Conservation (phyloP, 2,329 filamentous ascomycete genomes). For the Karstenula rhodostoma region DNA sequence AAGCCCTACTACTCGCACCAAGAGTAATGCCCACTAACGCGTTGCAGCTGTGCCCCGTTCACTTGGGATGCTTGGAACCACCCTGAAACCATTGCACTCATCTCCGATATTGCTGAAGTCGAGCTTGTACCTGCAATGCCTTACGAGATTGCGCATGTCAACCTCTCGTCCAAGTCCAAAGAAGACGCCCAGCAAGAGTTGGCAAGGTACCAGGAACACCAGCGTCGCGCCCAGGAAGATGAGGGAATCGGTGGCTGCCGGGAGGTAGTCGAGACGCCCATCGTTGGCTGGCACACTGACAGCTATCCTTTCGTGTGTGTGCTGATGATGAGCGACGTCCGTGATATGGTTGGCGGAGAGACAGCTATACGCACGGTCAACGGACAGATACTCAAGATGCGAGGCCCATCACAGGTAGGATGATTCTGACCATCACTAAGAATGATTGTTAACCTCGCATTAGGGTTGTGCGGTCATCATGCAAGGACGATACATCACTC, state of each 20-base stretch:
- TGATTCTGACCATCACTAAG: background rate
- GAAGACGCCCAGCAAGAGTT: slow-evolving; percentile 56
- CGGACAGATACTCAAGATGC: slow-evolving; percentile 65
- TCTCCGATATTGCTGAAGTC: slow-evolving; percentile 66
- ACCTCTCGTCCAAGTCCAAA: slow-evolving; percentile 62
- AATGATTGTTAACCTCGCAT: slow-evolving; percentile 18
- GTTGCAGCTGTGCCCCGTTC: slow-evolving; percentile 67
- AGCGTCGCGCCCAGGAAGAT: slow-evolving; percentile 47
- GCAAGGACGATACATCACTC: slow-evolving; percentile 72
- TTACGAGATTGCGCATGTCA: slow-evolving; percentile 67
- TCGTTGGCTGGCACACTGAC: slow-evolving; percentile 71
- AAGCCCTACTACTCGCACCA: too few species aligned
- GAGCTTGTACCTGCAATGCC: slow-evolving; percentile 65
- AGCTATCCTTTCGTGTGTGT: slow-evolving; percentile 75
- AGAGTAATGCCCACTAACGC: background rate
- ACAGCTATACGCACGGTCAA: slow-evolving; percentile 65
- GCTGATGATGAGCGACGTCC: slow-evolving; percentile 71
- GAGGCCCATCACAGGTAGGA: slow-evolving; percentile 67
- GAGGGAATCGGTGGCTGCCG: slow-evolving; percentile 54
- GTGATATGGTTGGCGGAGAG: slow-evolving; percentile 70
- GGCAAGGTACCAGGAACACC: slow-evolving; percentile 49
- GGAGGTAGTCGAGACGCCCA: slow-evolving; percentile 60
- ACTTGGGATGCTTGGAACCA: slow-evolving; percentile 69
- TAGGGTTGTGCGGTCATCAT: slow-evolving; percentile 71
- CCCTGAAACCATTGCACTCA: slow-evolving; percentile 61